These are phyloP conservation scores for Boletellus ananas DNA, from an alignment of 768 basidiomycete genomes.

Conservation along the genomic window DNA sequence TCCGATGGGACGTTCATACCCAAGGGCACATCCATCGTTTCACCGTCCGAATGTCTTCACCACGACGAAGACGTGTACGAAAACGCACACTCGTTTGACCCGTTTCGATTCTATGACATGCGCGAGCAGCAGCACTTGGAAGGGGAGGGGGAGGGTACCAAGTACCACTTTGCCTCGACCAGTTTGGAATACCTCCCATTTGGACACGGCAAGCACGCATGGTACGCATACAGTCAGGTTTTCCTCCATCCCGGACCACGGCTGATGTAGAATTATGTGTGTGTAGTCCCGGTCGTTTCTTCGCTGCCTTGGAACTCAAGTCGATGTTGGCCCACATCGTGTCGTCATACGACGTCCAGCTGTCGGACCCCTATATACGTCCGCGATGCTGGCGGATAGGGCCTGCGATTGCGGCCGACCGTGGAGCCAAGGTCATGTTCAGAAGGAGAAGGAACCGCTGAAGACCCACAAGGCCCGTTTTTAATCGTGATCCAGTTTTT, in stretches of 20 bases:
- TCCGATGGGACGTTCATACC: constrained; percentile 38
- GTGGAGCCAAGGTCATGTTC: constrained; percentile 3
- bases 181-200: constrained; percentile 35
- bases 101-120: constrained; percentile 46
- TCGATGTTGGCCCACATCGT: constrained; percentile 12
- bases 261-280: not conserved
- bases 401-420: constrained; percentile 4
- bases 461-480: not conserved
- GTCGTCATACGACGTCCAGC: constrained; percentile 8
- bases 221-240: not conserved
- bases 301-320: constrained; percentile 9
- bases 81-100: constrained; percentile 38
- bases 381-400: constrained; percentile 13
- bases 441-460: not conserved
- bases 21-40: constrained; percentile 27
- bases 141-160: constrained; percentile 31
- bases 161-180: constrained; percentile 36
- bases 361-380: constrained; percentile 1
- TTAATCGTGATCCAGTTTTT: too few relatives aligned
- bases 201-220: constrained; percentile 29
- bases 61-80: constrained; percentile 25
- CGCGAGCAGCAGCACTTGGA: constrained; percentile 18
- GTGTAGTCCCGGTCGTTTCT: constrained; percentile 9
- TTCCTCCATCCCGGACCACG: too few relatives aligned
- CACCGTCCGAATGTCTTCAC: constrained; percentile 24